A percentile compares a stretch with the other conserved stretches of the same genome.
These are phyloP conservation scores for Clonostachys chloroleuca DNA, from an alignment of 2,329 filamentous ascomycete genomes.

Conservation along the genomic window DNA sequence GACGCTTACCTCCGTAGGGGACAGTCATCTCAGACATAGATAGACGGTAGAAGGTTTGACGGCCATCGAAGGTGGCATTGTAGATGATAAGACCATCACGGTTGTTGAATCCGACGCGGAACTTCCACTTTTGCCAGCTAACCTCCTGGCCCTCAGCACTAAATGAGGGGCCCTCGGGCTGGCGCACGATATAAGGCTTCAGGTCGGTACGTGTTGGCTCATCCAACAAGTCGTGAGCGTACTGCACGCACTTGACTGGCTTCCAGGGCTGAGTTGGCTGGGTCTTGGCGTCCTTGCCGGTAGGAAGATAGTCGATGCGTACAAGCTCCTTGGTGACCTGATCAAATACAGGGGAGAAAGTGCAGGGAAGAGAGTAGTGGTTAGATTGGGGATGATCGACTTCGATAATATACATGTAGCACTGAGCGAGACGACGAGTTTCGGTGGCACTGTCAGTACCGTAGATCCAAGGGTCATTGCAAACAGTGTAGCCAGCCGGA, in stretches of 20 bases:
- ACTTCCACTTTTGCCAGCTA: slow-evolving; percentile 62
- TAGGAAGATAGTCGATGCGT: background rate
- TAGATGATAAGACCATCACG: slow-evolving; percentile 68
- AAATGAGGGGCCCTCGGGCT: slow-evolving; percentile 34
- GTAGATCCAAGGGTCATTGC: background rate
- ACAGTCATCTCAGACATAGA: slow-evolving; percentile 69
- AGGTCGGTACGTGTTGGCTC: slow-evolving; percentile 6
- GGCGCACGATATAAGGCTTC: slow-evolving; percentile 30
- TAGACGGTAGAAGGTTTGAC: slow-evolving; percentile 63
- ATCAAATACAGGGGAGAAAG: slow-evolving; percentile 9
- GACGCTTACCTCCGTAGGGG: slow-evolving; percentile 43
- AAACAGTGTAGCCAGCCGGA: background rate
- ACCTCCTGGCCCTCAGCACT: slow-evolving; percentile 42
- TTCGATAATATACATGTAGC: slow-evolving; percentile 9
- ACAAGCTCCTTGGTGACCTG: slow-evolving; percentile 7
- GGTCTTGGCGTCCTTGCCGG: too few species aligned
- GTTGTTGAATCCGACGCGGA: slow-evolving; percentile 68
- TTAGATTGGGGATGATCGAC: slow-evolving; percentile 7
- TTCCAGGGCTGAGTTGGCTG: too few species aligned
- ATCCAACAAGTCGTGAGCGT: too few species aligned
- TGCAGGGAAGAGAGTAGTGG: slow-evolving; percentile 8
- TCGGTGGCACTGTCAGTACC: background rate
- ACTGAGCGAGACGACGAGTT: slow-evolving; percentile 6
- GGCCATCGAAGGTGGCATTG: slow-evolving; percentile 61
- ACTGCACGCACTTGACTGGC: too few species aligned